Evolutionary conservation across 2,329 filamentous ascomycete genomes (phyloP).

Genomic region (Helminthosporium solani): DNA sequence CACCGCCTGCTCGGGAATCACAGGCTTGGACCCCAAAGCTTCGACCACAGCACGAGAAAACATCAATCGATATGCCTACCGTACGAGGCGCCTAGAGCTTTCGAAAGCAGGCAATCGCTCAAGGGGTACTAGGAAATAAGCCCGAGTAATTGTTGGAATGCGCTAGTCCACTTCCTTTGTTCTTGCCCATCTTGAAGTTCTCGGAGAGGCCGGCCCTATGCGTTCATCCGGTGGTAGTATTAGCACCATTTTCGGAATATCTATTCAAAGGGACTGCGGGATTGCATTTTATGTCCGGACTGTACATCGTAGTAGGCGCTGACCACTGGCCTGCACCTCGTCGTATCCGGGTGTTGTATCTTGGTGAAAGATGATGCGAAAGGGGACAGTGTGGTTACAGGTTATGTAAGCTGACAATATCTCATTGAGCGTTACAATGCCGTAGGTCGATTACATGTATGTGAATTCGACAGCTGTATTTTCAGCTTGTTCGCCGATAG

Average conservation of each 20-base stretch:
- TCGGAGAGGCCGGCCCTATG: too few species aligned
- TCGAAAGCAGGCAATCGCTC: slow-evolving; percentile 39
- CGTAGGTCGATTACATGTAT: slow-evolving; percentile 52
- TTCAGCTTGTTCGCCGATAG: slow-evolving; percentile 30
- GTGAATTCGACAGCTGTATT: too few species aligned
- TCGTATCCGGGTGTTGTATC: slow-evolving; percentile 12
- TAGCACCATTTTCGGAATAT: too few species aligned
- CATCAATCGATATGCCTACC: slow-evolving; percentile 46
- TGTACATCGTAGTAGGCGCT: slow-evolving; percentile 32
- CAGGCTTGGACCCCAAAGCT: slow-evolving; percentile 20
- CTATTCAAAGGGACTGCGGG: slow-evolving; percentile 5
- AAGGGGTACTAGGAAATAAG: too few species aligned
- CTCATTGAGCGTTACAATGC: slow-evolving; percentile 51
- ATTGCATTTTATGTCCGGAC: slow-evolving; percentile 40
- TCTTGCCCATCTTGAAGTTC: too few species aligned
- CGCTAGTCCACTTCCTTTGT: too few species aligned
- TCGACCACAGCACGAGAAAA: slow-evolving; percentile 43
- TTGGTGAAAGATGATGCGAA: slow-evolving; percentile 44
- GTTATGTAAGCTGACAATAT: slow-evolving; percentile 48
- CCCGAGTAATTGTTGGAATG: too few species aligned
- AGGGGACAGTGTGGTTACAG: slow-evolving; percentile 44
- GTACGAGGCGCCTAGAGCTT: slow-evolving; percentile 37
- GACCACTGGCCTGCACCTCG: slow-evolving; percentile 20
- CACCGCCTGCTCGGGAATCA: slow-evolving; percentile 1
- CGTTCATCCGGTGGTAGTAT: too few species aligned